Conservation (phyloP, 2,329 filamentous ascomycete species). For the Shiraia bambusicola region DNA sequence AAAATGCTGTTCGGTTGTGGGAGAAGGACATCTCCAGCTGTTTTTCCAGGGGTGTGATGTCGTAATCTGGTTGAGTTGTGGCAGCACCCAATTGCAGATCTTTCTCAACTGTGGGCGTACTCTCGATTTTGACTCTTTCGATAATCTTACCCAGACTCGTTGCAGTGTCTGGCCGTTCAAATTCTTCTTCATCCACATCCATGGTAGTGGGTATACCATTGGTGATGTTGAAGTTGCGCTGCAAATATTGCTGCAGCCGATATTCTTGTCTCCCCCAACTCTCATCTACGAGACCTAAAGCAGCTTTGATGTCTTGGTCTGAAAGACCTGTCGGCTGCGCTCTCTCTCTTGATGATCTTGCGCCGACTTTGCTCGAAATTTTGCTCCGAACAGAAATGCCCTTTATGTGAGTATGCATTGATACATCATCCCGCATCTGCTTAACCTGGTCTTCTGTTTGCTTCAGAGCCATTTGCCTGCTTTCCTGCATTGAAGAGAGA, state of each 20-base stretch:
- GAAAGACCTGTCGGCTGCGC: constrained; percentile 36
- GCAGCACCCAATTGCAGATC: constrained; percentile 32
- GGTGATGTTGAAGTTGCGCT: constrained; percentile 50
- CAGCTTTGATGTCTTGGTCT: constrained; percentile 54
- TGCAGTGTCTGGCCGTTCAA: constrained; percentile 47
- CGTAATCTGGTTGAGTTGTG: constrained; percentile 15
- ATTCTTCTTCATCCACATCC: constrained; percentile 51
- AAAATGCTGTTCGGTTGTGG: constrained; percentile 17
- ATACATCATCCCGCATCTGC: constrained; percentile 49
- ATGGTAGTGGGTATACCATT: constrained; percentile 47
- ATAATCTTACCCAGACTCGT: constrained; percentile 46
- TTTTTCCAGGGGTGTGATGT: constrained; percentile 28
- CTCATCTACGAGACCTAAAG: constrained; percentile 50
- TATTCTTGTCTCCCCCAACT: constrained; percentile 54
- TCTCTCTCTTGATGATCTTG: constrained; percentile 29
- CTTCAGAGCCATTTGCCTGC: constrained; percentile 62
- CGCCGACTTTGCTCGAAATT: constrained; percentile 34
- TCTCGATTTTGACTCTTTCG: constrained; percentile 49
- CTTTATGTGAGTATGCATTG: constrained; percentile 28
- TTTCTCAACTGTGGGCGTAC: constrained; percentile 47
- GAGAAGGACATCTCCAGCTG: constrained; percentile 35
- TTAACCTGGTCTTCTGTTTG: constrained; percentile 59
- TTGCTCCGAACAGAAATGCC: constrained; percentile 38
- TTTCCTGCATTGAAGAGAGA: constrained; percentile 64
- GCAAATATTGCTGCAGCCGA: constrained; percentile 50